These are phyloP conservation scores for Epicoccum sorghinum DNA, from an alignment of 2,329 filamentous ascomycete genomes.

Conservation along the genomic window DNA sequence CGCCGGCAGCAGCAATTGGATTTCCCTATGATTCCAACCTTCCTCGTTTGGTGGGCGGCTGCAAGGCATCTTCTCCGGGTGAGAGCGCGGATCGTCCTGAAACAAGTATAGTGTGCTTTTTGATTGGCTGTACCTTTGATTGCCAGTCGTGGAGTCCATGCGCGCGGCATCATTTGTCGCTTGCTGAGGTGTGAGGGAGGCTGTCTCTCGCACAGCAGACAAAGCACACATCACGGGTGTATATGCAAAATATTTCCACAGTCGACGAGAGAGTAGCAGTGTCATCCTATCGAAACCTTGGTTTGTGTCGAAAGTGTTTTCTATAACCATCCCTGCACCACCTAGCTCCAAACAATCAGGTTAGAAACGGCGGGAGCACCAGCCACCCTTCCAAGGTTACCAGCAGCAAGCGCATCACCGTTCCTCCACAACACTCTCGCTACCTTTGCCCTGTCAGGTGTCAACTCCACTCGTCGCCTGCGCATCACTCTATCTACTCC, in stretches of 20 bases:
- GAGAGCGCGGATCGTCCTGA: constrained; percentile 13
- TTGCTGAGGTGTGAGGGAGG: too few species aligned
- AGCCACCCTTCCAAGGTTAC: constrained; percentile 8
- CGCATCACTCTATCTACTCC: constrained; percentile 7
- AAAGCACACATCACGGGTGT: too few species aligned
- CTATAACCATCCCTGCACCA: constrained; percentile 2
- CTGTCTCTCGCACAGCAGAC: too few species aligned
- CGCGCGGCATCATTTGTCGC: too few species aligned
- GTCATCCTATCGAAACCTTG: not conserved
- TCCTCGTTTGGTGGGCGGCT: constrained; percentile 6
- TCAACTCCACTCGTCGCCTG: constrained; percentile 20
- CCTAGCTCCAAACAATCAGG: constrained; percentile 15
- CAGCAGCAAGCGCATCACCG: constrained; percentile 29
- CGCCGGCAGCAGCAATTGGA: not conserved
- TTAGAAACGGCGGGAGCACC: constrained; percentile 12
- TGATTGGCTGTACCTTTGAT: constrained; percentile 9
- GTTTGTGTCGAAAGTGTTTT: constrained; percentile 27
- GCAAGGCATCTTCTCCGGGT: constrained; percentile 1
- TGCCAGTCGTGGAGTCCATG: not conserved
- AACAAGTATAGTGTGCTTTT: constrained; percentile 6
- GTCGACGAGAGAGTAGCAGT: not conserved
- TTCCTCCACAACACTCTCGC: constrained; percentile 23
- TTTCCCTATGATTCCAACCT: constrained; percentile 9
- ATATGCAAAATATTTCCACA: not conserved
- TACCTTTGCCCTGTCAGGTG: constrained; percentile 21